Evolutionary conservation across 352 stramenopile species (phyloP), one percentile per base, ranked within the genome.

Genomic region (Blastocystis sp.): DNA sequence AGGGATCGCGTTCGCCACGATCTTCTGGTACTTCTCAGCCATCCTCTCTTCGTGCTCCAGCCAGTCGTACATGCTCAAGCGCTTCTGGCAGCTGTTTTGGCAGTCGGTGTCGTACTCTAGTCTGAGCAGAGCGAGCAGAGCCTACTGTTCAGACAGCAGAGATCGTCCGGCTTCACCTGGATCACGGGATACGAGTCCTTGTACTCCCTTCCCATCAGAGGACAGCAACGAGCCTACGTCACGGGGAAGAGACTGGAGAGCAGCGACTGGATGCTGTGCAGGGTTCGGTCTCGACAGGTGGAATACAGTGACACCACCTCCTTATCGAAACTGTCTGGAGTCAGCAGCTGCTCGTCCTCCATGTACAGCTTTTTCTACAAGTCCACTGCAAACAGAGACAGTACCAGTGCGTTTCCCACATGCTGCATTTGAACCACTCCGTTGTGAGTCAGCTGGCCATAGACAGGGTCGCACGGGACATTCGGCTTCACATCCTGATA

Each of bases 191-290:
- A 39, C 7, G 39, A 39, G 55, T 81, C 70, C 70, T 65, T 63
- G 9, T 24, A 65, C 43, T 81, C 70, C 45, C 70, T 81, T 47
- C 20, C 18, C 18, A 0, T 81, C 9, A 64, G 6, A 26, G 3
- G 34, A 39, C 16, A 26, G 65, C 0, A 18, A 41, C 11, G 7
- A 24, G 18, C 45, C 3, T 41, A 81, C 70, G 24, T 63, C 3
- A 81, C 45, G 26, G 70, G 70, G 50, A 81, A 81, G 43, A 81
- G 45, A 41, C 37, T 64, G 26, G 70, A 81, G 3, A 81, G 70
- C 7, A 81, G 43, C 11, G 45, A 81, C 45, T 81, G 70, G 7
- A 81, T 6, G 45, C 70, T 81, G 45, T 81, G 70, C n/a, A 81
- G 70, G 5, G 70, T 81, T 26, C 70, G 70, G 37, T 81, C 70